A percentile compares a stretch with the other conserved stretches of the same genome.
Evolutionary conservation across 2,329 filamentous ascomycete genomes (phyloP).

Genomic region (Fulvia fulva): DNA sequence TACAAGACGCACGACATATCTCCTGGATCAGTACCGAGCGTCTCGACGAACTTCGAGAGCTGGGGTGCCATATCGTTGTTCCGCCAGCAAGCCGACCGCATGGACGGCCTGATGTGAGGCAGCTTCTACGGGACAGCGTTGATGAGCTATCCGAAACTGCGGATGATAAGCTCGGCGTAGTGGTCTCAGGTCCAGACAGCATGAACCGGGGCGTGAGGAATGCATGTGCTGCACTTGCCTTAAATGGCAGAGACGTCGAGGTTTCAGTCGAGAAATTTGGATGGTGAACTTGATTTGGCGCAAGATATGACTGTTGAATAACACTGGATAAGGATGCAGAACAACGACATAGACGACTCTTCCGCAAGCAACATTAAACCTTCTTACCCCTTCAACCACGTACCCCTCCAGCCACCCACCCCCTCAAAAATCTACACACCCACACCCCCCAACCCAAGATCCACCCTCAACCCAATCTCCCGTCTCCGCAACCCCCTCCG

Average conservation of each 20-base stretch:
- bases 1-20: constrained; percentile 51
- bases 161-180: constrained; percentile 44
- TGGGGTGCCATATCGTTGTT: constrained; percentile 52
- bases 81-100: constrained; percentile 53
- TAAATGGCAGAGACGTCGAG: constrained; percentile 47
- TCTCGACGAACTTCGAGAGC: constrained; percentile 46
- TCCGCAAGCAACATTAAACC: too few relatives aligned
- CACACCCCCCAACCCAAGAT: too few relatives aligned
- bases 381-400: too few relatives aligned
- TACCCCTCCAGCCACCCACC: too few relatives aligned
- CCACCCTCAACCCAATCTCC: too few relatives aligned
- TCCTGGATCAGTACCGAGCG: constrained; percentile 52
- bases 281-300: constrained; percentile 44
- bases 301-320: too few relatives aligned
- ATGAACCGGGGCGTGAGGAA: constrained; percentile 61
- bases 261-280: constrained; percentile 65
- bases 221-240: constrained; percentile 49
- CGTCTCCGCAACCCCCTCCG: too few relatives aligned
- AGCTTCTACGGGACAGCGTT: constrained; percentile 41
- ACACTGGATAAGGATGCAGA: too few relatives aligned
- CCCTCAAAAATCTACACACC: too few relatives aligned
- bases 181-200: constrained; percentile 60
- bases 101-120: constrained; percentile 52
- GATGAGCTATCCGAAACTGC: constrained; percentile 29
- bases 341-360: too few relatives aligned